Base-by-base conservation (phyloP, 805 yeast genomes). In the Torulaspora indica region DNA sequence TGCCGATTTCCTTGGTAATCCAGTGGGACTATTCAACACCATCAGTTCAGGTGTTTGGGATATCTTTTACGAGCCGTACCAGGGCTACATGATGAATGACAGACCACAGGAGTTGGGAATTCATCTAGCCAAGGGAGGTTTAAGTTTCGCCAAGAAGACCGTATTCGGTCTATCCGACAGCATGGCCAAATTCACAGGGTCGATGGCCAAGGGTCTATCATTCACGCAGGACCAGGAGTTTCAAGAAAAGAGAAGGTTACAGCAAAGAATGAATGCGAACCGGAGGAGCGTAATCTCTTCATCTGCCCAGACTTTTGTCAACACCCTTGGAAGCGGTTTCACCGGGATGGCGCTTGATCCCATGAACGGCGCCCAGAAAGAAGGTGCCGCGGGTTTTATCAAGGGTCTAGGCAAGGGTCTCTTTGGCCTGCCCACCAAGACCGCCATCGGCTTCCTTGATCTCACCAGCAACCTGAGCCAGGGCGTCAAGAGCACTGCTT, bases 31-130 rank as follows among this genome's bases (percentile, higher is more conserved):
- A 49, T 93, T 93, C 70, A 93, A 87, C 62, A 90, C 89, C 54
- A 72, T 93, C 45, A 82, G 95, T 45, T 88, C 97, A 0, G 99
- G 99, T 41, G 93, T 93, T 8, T 77, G 89, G 78, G 99, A 93
- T 64, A 84, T 93, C 14, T 93, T 93, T 63, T 93, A 93, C 61
- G 98, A 91, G 60, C 99, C 99, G 3, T 93, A 91, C 58, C 93
- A 89, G 60, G 99, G 99, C 0, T 86, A 87, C 55, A 79, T 91
- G 38, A 78, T 93, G 77, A 91, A 85, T 50, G 98, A 93, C 63
- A 71, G 97, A 30, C 98, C 98, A 1, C 95, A 87, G 58, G 99
- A 95, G 55, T 70, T 93, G 31, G 98, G 98, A 32, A 85, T 93
- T 46, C 95, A 96, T 3, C 65, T 93, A 35, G 98, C 99, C 1